Evolutionary conservation across 805 yeast species (phyloP), one percentile per base, ranked within the genome.

Genomic region (Wickerhamiella qilinensis): DNA sequence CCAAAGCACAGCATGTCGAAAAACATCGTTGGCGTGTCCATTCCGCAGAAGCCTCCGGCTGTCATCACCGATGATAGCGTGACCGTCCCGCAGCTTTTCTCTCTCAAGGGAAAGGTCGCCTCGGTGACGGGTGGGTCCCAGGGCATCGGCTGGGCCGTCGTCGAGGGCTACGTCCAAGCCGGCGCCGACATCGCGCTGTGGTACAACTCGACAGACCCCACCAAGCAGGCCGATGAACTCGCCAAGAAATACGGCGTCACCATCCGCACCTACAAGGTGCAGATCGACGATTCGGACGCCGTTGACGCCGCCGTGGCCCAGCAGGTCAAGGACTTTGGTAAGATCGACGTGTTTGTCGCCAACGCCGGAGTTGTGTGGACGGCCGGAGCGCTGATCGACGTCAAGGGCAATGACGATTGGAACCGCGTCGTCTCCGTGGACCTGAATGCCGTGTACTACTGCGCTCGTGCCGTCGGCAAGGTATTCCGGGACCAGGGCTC

Each of bases 361-460:
- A 84, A 84, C 56, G 94, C 94, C 12, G 94, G 94, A 31, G 73
- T 82, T 35, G 75, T 84, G 14, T 83, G 93, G 93, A 67, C 73
- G 18, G 64, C 69, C 21, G 85, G 86, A 18, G 69, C 69, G 16
- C 55, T 73, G 44, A 55, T 71, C 40, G 70, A 68, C 40, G 62
- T 59, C 42, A 52, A 54, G 35, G 73, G 71, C 44, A 65, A 65
- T 46, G 59, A 61, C 38, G 75, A 73, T 50, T 85, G 93, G 86
- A 63, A 68, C 55, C 73, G 72, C 47, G 73, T 84, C 40, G 68
- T 83, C 53, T 71, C 74, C 53, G 71, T 80, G 39, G 91, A 85
- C 55, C 63, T 85, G 44, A 76, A 80, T 54, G 84, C 91, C 9
- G 80, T 78, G 33, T 83, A 76, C 62, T 78, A 78, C 59, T 71